A percentile compares a stretch with the other conserved stretches of the same genome.
Conservation (phyloP, 106 monocot genomes). For the Platanthera zijinensis region DNA sequence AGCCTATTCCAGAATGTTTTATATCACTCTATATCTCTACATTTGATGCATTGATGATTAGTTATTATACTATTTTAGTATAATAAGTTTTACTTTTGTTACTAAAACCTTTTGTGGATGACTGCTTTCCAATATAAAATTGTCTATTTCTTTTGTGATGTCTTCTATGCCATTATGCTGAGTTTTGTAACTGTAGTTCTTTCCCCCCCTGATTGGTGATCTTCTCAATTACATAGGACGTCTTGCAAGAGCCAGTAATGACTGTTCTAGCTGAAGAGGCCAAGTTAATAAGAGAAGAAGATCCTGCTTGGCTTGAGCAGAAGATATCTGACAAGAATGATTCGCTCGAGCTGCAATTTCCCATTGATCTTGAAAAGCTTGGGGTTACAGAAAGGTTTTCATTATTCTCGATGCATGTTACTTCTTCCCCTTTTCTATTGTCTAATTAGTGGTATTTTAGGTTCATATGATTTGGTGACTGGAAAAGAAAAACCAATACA, state of each 20-base stretch:
- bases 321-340: slow-evolving; percentile 27
- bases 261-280: slow-evolving; percentile 46
- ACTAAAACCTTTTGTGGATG: neutral
- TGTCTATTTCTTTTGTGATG: neutral
- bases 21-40: neutral
- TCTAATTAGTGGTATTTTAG: slow-evolving; percentile 23
- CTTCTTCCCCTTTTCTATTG: neutral
- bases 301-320: slow-evolving; percentile 62
- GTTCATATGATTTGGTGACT: slow-evolving; percentile 46
- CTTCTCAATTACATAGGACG: slow-evolving; percentile 40
- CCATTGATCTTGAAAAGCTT: slow-evolving; percentile 34
- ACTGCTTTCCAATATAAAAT: neutral
- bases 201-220: slow-evolving; percentile 5
- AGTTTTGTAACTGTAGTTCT: neutral
- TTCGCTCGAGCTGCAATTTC: slow-evolving; percentile 30
- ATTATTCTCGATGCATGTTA: neutral
- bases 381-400: slow-evolving; percentile 45
- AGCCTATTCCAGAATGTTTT: neutral
- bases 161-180: no score
- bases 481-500: slow-evolving; percentile 42
- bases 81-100: neutral
- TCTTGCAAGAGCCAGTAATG: slow-evolving; percentile 68
- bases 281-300: slow-evolving; percentile 17
- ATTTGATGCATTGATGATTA: no score
- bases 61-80: no score